Percentiles rank a stretch among this genome's conserved stretches.
phyloP scores from a whole-genome alignment of 495 filamentous ascomycete genomes.

The Lasiosphaeriaceae sp. region DNA sequence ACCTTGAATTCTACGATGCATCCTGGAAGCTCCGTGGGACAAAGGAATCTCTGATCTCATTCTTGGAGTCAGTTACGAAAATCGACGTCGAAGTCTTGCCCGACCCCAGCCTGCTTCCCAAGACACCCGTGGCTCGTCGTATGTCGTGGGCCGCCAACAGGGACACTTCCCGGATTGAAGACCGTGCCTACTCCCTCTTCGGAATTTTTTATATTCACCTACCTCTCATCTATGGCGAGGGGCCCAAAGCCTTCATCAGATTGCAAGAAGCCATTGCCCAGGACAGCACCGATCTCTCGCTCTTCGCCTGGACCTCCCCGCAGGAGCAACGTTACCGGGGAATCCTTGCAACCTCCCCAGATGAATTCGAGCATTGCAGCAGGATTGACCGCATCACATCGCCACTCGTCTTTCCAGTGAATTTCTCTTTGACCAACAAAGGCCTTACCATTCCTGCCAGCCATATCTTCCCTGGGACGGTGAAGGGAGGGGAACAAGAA shows the following conservation, averaged over 20 bases:
- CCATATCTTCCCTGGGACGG: background rate
- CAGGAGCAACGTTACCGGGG: background rate
- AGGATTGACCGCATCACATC: background rate
- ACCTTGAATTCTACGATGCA: constrained; percentile 27
- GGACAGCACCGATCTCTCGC: constrained; percentile 1
- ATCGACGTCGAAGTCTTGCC: background rate
- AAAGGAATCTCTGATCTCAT: background rate
- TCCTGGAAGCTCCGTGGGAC: constrained; percentile 17
- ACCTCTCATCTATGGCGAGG: constrained; percentile 16
- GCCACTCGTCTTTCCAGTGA: background rate
- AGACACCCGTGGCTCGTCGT: background rate
- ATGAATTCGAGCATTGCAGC: background rate
- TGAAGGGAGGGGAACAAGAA: background rate
- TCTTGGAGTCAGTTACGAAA: background rate
- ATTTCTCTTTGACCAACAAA: background rate
- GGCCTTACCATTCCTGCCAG: background rate
- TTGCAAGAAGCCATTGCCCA: constrained; percentile 16
- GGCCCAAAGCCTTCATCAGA: constrained; percentile 9
- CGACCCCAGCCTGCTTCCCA: background rate
- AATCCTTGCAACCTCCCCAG: background rate
- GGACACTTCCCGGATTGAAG: constrained; percentile 10
- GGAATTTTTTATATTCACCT: constrained; percentile 18
- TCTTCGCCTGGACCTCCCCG: background rate
- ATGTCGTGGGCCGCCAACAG: constrained; percentile 10
- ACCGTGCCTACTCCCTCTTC: constrained; percentile 16